Evolutionary conservation across 768 basidiomycete species (phyloP).

Genomic region (Flagelloscypha sp.): DNA sequence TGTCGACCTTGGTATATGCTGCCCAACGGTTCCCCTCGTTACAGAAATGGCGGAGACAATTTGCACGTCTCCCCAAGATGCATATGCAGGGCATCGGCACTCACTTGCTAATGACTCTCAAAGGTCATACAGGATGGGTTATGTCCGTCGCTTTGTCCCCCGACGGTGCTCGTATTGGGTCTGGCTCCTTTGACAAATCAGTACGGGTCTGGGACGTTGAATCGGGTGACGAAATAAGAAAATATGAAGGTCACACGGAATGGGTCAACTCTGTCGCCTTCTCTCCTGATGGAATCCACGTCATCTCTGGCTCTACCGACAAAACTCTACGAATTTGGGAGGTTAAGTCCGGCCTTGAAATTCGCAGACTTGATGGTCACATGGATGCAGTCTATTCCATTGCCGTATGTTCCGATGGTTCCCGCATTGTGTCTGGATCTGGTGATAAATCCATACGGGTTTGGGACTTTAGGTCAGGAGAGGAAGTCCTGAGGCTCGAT

Average conservation of each 20-base stretch:
- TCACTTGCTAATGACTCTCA: no score
- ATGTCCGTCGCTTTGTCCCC: conserved; percentile 14
- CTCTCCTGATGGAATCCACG: conserved; percentile 7
- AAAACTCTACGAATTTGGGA: conserved; percentile 8
- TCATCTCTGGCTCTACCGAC: conserved; percentile 8
- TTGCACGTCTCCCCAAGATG: no score
- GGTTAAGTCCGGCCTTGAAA: conserved; percentile 2
- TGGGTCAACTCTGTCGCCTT: conserved; percentile 2
- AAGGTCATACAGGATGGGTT: neutral
- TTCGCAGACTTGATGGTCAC: neutral
- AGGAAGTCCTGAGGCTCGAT: neutral
- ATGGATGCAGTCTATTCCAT: conserved; percentile 1
- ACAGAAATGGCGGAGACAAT: no score
- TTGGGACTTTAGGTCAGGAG: conserved; percentile 9
- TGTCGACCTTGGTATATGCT: neutral
- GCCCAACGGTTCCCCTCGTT: no score
- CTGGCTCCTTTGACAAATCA: conserved; percentile 12
- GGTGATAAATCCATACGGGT: conserved; percentile 5
- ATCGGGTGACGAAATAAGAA: conserved; percentile 1
- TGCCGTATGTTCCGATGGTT: conserved; percentile 9
- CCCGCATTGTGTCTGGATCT: conserved; percentile 8
- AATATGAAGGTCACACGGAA: conserved; percentile 7
- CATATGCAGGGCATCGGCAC: no score
- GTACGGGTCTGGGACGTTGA: conserved; percentile 14
- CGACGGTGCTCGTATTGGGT: conserved; percentile 13